Percentiles rank a stretch among this genome's conserved stretches.
These are phyloP conservation scores for Alternaria brassicicola DNA, from an alignment of 2,329 filamentous ascomycete genomes.

Conservation along the genomic window DNA sequence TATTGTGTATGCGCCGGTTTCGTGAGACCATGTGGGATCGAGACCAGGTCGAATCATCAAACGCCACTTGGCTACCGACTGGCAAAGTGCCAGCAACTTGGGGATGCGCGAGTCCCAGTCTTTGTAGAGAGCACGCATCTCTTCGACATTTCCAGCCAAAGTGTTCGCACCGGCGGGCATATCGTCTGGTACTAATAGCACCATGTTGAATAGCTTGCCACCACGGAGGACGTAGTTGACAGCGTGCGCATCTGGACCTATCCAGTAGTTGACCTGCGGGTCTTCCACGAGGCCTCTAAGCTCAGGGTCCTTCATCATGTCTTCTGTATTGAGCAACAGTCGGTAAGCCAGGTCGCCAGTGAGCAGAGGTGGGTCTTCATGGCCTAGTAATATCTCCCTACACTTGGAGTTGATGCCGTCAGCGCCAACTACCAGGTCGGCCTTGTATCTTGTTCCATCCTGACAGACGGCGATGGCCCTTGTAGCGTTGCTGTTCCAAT, in stretches of 20 bases:
- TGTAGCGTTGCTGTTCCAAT: slow-evolving; percentile 23
- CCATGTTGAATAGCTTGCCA: slow-evolving; percentile 59
- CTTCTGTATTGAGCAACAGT: slow-evolving; percentile 54
- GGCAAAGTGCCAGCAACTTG: slow-evolving; percentile 63
- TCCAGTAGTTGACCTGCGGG: slow-evolving; percentile 60
- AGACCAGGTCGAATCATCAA: slow-evolving; percentile 63
- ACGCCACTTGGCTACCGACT: slow-evolving; percentile 66
- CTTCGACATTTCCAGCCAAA: slow-evolving; percentile 58
- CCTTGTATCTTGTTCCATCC: slow-evolving; percentile 46
- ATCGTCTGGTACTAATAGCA: slow-evolving; percentile 58
- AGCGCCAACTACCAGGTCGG: slow-evolving; percentile 56
- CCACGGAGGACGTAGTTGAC: slow-evolving; percentile 60
- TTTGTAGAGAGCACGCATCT: slow-evolving; percentile 61
- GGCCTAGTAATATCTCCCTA: slow-evolving; percentile 54
- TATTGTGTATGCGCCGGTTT: slow-evolving; percentile 62
- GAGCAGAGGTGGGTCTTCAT: slow-evolving; percentile 54
- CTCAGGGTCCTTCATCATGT: slow-evolving; percentile 56
- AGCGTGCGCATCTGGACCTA: slow-evolving; percentile 58
- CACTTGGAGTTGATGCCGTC: slow-evolving; percentile 57
- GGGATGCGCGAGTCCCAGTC: slow-evolving; percentile 63
- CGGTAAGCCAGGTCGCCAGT: slow-evolving; percentile 61
- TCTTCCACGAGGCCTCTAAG: slow-evolving; percentile 54
- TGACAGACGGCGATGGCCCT: slow-evolving; percentile 52
- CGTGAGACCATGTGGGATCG: slow-evolving; percentile 62
- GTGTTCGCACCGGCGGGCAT: slow-evolving; percentile 55